Conservation (phyloP, 1,284 basidiomycete species). For the Apiotrichum laibachii region DNA sequence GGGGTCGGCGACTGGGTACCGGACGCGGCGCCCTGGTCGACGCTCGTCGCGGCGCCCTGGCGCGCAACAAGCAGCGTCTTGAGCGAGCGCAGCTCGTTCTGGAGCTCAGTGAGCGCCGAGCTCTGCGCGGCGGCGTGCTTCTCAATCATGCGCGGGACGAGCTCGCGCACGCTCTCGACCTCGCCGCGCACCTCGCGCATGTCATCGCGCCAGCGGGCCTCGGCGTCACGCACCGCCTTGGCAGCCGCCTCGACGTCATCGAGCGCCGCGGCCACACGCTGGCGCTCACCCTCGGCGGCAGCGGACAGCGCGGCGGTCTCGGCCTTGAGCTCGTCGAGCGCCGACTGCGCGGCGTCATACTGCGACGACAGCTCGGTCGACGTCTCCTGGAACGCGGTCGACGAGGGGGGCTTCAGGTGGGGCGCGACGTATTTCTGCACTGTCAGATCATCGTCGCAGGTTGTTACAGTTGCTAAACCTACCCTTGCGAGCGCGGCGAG, state of each 20-base stretch:
- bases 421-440: slow-evolving; percentile 84
- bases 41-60: slow-evolving; percentile 46
- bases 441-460: not conserved
- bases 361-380: slow-evolving; percentile 80
- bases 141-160: slow-evolving; percentile 94
- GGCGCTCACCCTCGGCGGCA: slow-evolving; percentile 80
- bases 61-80: slow-evolving; percentile 87
- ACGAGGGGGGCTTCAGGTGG: slow-evolving; percentile 83
- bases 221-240: slow-evolving; percentile 49
- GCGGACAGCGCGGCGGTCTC: slow-evolving; percentile 70
- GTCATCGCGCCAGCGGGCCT: slow-evolving; percentile 77
- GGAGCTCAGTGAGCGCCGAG: slow-evolving; percentile 62
- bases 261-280: slow-evolving; percentile 72
- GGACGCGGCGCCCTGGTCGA: slow-evolving; percentile 51
- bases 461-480: slow-evolving; percentile 29
- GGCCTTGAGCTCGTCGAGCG: slow-evolving; percentile 58
- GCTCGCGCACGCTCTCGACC: slow-evolving; percentile 69
- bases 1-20: slow-evolving; percentile 11
- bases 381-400: slow-evolving; percentile 85
- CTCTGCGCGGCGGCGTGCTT: slow-evolving; percentile 82
- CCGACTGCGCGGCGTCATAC: slow-evolving; percentile 85
- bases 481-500: slow-evolving; percentile 81
- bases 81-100: slow-evolving; percentile 90
- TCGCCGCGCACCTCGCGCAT: slow-evolving; percentile 90
- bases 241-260: slow-evolving; percentile 70